Evolutionary conservation across 2,329 filamentous ascomycete species (phyloP).

Genomic region (Pseudogymnoascus pannorum): DNA sequence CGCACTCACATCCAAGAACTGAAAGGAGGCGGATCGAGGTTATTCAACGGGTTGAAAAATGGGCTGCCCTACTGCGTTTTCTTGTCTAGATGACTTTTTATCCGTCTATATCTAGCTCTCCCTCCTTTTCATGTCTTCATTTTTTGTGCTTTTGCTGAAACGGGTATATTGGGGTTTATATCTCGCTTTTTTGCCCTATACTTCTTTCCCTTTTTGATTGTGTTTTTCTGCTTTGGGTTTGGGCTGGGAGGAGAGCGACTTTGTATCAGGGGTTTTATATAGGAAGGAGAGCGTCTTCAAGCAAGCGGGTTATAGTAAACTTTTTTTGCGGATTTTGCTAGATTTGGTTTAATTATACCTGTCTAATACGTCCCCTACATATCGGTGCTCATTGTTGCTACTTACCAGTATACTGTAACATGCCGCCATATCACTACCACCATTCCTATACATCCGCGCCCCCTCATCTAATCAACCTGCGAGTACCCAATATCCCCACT

Average conservation of each 20-base stretch:
- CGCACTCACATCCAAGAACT: not conserved
- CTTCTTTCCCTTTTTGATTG: not conserved
- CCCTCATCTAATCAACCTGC: constrained; percentile 33
- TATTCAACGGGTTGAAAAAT: not conserved
- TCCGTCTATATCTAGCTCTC: not conserved
- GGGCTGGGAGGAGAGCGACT: not conserved
- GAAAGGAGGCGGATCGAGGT: not conserved
- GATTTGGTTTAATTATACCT: constrained; percentile 1
- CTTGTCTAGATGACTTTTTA: not conserved
- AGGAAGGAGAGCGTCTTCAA: not conserved
- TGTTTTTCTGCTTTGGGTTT: not conserved
- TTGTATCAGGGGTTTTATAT: not conserved
- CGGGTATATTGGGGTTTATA: not conserved
- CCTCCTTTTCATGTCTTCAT: not conserved
- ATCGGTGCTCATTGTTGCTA: not conserved
- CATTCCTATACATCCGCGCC: not conserved
- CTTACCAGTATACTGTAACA: not conserved
- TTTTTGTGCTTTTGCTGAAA: not conserved
- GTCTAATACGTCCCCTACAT: not conserved
- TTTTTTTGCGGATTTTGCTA: not conserved
- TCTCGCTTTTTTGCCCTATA: not conserved
- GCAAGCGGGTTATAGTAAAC: not conserved
- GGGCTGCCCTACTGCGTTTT: not conserved
- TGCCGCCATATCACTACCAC: not conserved
- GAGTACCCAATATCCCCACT: constrained; percentile 59